Base-by-base conservation (phyloP, 768 basidiomycete species). In the Lactifluus hygrophoroides region DNA sequence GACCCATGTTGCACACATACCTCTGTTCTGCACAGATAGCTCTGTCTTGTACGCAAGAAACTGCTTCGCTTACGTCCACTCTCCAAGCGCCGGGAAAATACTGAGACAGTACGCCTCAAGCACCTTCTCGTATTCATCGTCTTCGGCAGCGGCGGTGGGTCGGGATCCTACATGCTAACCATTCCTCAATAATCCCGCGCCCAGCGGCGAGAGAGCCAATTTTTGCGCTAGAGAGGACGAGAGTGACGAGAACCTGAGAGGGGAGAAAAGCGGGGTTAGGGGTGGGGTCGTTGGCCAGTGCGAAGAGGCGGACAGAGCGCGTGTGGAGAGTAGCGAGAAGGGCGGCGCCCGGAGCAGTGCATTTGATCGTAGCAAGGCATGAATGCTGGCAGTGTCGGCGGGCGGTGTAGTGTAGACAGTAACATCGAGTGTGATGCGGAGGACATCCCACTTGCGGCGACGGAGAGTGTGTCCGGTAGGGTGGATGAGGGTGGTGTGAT, bases 391-490 rank as follows among this genome's bases (percentile, higher is more conserved):
- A 6, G 71, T 67, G 25, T 76, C 68, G 14, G 67, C 62, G 19
- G 82, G 79, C 1, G 74, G 74, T 2, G 85, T 77, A 14, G 80
- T 69, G 66, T 86, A 89, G 27, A 88, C 71, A 0, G 85, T 88
- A 1, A 84, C 81, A 68, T 92, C 89, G 54, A 90, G 77, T 0
- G 89, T 92, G 61, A 93, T 85, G 25, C 90, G 80, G 7, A 93
- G 82, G 56, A 93, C 82, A 66, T 93, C 90, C 90, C 90, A 93
- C 73, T 90, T 91, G 56, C 84, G 76, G 17, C 90, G 81, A 48
- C 63, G 9, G 67, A 58, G 59, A 82, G 74, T 21, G 78, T 72
- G 55, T 77, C 74, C 4, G 82, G 74, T 3, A 65, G 30, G 23
- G 62, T 5, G 74, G 81, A 43, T 75, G 74, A 16, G 68, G 76